Evolutionary conservation across 345 rosid genomes (phyloP), one percentile per base, ranked within the genome.

Genomic region (Hirschfeldia incana): DNA sequence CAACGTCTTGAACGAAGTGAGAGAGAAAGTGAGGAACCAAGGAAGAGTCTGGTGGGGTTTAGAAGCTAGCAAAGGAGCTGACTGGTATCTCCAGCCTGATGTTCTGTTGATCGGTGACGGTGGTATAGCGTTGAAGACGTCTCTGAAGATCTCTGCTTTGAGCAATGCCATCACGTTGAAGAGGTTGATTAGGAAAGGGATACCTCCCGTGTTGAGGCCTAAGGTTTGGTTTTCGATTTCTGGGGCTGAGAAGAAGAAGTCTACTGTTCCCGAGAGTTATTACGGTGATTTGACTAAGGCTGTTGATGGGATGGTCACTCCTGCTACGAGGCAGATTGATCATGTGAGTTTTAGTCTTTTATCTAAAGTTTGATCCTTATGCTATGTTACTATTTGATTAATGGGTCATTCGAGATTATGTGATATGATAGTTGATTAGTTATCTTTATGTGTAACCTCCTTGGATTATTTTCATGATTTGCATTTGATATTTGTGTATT

Each of bases 151-250:
- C 83, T 90, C 97, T 1, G 74, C 87, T 70, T 68, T 95, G 72
- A 89, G 94, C 0, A 95, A 95, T 84, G 90, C 97, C 0, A 88
- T 95, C 34, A 90, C 98, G 1, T 80, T 95, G 88, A 93, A 87
- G 94, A 88, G 84, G 86, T 86, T 95, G 84, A 87, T 94, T 44
- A 85, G 98, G 89, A 93, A 96, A 83, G 99, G 99, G 44, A 96
- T 96, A 29, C 98, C 99, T 1, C 99, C 99, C 3, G 94, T 91
- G 44, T 88, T 96, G n/a, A 83, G 99, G 78, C 99, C 98, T 0
- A 96, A 93, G 87, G 95, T 96, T 55, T 96, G 99, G 99, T 93
- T 96, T 76, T 92, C 99, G 60, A 88, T 96, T 21, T 96, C 99
- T 0, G 99, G 99, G 70, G 97, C 99, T 2, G 99, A 98, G 10